Evolutionary conservation across 306 rosid genomes (phyloP), one percentile per base, ranked within the genome.

Genomic region (Quercus parvula): DNA sequence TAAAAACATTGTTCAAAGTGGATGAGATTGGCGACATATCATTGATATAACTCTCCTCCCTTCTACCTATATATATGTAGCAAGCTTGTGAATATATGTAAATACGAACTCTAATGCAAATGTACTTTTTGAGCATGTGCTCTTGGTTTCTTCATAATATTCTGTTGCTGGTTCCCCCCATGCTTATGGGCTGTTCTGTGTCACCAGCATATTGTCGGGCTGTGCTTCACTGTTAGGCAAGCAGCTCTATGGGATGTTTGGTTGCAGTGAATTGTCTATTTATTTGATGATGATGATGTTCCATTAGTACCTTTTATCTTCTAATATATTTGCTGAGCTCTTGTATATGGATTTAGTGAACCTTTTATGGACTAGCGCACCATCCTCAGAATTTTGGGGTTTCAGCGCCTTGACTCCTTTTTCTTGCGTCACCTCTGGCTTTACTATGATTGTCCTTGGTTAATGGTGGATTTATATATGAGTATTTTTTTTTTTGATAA

Each of bases 71-170:
- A 44, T 20, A 1, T 27, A 1, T 35, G 73, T 81, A 64, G 81
- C 75, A 73, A 81, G 77, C 59, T 22, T 85, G 86, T 85, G 84
- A 82, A 85, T 85, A 73, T 33, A 10, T 78, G 49, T 49, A 66
- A 67, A 73, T 78, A 58, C 38, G 8, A 46, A 75, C 38, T 63
- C 70, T 49, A 55, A 70, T 78, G 67, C 66, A 52, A 74, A 56
- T 81, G 59, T 77, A 77, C 71, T 33, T 56, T 54, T 56, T 11
- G 55, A 71, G 19, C 86, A 78, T 31, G 55, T 49, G 73, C 64
- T 6, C 31, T 31, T 66, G 27, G 61, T 59, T 70, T 70, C 57
- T 27, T 56, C 58, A 12, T 71, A 74, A 27, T 77, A 44, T 56
- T 52, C 56, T 13, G 80, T 70, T 41, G 71, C 77, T 20, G 17